Percentiles rank a stretch among this genome's conserved stretches.
Evolutionary conservation across 805 yeast genomes (phyloP).

Genomic region (Groenewaldozyma tartarivorans): DNA sequence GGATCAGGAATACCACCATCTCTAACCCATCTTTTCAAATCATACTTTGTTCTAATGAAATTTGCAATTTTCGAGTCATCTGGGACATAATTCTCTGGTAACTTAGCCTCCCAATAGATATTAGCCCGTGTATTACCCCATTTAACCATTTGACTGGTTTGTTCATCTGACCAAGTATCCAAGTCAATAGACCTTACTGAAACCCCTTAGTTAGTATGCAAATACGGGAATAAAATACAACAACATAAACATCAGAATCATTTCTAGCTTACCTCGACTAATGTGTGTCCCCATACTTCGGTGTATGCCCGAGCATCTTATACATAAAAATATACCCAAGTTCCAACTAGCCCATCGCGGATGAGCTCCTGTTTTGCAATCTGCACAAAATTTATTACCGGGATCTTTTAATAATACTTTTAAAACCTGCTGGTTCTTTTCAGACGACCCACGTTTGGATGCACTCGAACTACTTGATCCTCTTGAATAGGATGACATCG

Average conservation of each 20-base stretch:
- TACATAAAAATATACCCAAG: conserved; percentile 85
- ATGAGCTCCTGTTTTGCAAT: conserved; percentile 79
- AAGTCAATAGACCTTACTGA: conserved; percentile 89
- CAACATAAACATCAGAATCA: background rate
- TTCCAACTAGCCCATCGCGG: conserved; percentile 99
- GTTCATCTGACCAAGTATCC: conserved; percentile 95
- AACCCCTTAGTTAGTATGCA: background rate
- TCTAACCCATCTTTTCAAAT: conserved; percentile 75
- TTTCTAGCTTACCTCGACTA: conserved; percentile 36
- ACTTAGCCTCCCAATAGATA: conserved; percentile 70
- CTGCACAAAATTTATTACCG: conserved; percentile 75
- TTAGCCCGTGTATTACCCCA: conserved; percentile 86
- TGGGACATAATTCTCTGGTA: conserved; percentile 65
- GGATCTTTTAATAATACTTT: conserved; percentile 68
- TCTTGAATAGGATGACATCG: no score
- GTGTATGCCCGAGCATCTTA: conserved; percentile 88
- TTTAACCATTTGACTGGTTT: conserved; percentile 65
- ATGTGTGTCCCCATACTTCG: conserved; percentile 94
- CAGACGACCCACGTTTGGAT: conserved; percentile 25
- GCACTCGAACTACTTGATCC: conserved; percentile 9
- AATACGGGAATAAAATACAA: background rate
- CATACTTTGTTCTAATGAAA: conserved; percentile 88
- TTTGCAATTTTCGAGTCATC: conserved; percentile 78
- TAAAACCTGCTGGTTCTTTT: conserved; percentile 60
- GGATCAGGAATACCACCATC: conserved; percentile 55